Evolutionary conservation across 495 filamentous ascomycete genomes (phyloP).

Genomic region (Rostrohypoxylon terebratum): DNA sequence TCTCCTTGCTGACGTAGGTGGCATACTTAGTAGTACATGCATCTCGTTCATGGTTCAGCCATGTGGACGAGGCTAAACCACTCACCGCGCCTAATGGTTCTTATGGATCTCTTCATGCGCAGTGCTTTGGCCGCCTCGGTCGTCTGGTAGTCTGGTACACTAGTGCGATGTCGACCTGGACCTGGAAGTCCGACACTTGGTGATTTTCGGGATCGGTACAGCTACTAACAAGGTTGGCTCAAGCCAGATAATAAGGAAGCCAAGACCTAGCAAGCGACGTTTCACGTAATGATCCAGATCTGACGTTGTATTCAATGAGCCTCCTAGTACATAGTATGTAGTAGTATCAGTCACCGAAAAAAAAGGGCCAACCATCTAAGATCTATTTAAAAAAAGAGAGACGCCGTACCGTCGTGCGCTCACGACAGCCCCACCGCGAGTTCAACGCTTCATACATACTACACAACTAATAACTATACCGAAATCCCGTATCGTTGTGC

Average conservation of each 20-base stretch:
- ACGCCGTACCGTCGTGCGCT: neutral
- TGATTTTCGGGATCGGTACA: slow-evolving; percentile 25
- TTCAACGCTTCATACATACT: neutral
- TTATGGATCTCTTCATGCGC: neutral
- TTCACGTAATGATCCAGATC: slow-evolving; percentile 37
- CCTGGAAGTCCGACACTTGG: neutral
- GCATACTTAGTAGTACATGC: neutral
- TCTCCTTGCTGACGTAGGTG: slow-evolving; percentile 39
- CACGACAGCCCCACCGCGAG: neutral
- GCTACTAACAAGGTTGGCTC: slow-evolving; percentile 34
- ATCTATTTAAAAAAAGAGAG: slow-evolving; percentile 3
- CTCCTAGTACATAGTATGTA: too few species aligned
- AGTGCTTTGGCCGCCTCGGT: slow-evolving; percentile 28
- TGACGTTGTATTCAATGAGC: slow-evolving; percentile 40
- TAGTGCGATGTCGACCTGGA: neutral
- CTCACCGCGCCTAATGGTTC: neutral
- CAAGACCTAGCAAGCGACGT: slow-evolving; percentile 26
- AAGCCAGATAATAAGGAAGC: slow-evolving; percentile 23
- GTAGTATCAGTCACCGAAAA: slow-evolving; percentile 37
- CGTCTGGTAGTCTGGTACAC: slow-evolving; percentile 5
- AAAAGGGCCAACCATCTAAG: slow-evolving; percentile 14
- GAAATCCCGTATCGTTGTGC: neutral
- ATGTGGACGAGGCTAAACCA: neutral
- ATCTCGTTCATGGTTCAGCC: neutral
- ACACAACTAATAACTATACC: neutral